These are phyloP conservation scores for Aspergillus coremiiformis DNA, from an alignment of 495 filamentous ascomycete species.

Conservation along the genomic window DNA sequence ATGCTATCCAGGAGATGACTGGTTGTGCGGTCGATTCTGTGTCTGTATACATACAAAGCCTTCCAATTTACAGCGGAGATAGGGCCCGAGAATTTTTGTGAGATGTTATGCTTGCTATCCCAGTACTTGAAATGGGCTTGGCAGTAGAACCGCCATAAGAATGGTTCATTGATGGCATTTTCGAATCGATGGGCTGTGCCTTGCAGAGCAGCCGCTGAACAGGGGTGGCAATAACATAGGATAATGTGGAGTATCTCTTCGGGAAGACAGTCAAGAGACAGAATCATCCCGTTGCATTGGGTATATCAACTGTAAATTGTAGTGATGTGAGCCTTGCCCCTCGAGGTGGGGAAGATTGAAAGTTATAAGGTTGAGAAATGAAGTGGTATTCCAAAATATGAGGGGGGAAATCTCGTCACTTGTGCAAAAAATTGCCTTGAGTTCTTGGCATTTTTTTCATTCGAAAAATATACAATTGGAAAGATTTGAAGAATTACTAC, in stretches of 20 bases:
- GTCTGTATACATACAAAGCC: constrained; percentile 55
- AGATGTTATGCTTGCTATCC: constrained; percentile 58
- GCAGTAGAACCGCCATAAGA: constrained; percentile 79
- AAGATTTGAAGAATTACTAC: too few relatives aligned
- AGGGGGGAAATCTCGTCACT: too few relatives aligned
- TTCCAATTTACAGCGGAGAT: constrained; percentile 70
- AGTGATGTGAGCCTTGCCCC: not conserved
- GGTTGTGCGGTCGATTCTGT: constrained; percentile 47
- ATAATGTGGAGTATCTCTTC: constrained; percentile 71
- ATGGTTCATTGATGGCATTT: constrained; percentile 55
- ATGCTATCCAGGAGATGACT: constrained; percentile 59
- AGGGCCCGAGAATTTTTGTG: constrained; percentile 43
- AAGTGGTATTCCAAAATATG: too few relatives aligned
- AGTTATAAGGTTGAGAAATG: too few relatives aligned
- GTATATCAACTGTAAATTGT: not conserved
- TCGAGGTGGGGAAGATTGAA: not conserved
- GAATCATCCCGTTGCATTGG: constrained; percentile 28
- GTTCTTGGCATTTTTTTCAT: too few relatives aligned
- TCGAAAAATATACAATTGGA: too few relatives aligned
- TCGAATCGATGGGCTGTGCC: constrained; percentile 57
- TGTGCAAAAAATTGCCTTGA: too few relatives aligned
- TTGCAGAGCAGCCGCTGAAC: constrained; percentile 41
- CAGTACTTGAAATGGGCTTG: constrained; percentile 59
- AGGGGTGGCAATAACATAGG: constrained; percentile 51
- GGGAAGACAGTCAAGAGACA: constrained; percentile 47